Percentiles rank a stretch among this genome's conserved stretches.
Evolutionary conservation across 179 eudicot genomes (phyloP).

Genomic region (Silene vulgaris): DNA sequence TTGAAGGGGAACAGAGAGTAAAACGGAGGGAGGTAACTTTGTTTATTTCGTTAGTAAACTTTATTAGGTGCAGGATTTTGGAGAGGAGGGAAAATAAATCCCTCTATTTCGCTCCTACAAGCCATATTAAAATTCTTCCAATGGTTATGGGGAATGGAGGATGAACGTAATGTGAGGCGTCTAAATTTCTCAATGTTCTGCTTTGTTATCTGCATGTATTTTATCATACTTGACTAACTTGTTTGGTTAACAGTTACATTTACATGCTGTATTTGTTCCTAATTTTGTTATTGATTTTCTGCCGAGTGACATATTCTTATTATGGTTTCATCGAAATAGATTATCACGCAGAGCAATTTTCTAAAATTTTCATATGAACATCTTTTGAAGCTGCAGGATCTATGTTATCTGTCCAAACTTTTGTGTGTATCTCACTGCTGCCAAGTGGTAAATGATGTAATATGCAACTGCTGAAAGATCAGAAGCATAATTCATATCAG

Average conservation of each 20-base stretch:
- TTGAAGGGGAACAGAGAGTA: neutral
- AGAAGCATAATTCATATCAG: neutral
- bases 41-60: no score
- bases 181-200: neutral
- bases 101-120: no score
- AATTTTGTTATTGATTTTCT: neutral
- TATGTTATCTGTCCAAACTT: neutral
- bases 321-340: neutral
- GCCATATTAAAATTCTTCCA: no score
- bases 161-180: no score
- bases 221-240: neutral
- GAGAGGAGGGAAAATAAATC: no score
- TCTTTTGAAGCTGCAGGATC: conserved; percentile 7
- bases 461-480: neutral
- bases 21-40: neutral
- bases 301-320: neutral
- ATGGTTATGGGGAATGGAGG: no score
- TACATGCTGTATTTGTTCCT: neutral
- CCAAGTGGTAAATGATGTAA: neutral
- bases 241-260: neutral
- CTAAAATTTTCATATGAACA: neutral
- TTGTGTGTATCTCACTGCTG: neutral
- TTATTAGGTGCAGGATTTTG: no score
- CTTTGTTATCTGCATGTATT: neutral
- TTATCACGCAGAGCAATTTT: neutral